A percentile compares a stretch with the other conserved stretches of the same genome.
These are phyloP conservation scores for Fusarium caatingaense DNA, from an alignment of 2,329 filamentous ascomycete species.

Conservation along the genomic window DNA sequence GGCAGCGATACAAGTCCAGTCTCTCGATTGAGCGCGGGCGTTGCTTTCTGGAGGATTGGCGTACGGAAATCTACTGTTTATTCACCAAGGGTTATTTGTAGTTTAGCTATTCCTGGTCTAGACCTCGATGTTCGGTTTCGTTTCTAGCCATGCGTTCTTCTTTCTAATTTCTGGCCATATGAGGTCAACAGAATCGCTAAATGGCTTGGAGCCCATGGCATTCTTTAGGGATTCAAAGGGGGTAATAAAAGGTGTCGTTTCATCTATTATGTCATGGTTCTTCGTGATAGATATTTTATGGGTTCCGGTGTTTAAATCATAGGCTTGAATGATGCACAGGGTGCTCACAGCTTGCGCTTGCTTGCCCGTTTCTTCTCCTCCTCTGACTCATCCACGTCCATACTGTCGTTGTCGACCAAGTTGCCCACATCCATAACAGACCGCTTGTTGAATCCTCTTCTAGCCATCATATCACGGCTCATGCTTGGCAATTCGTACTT, in stretches of 20 bases:
- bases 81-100: conserved; percentile 44
- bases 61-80: conserved; percentile 43
- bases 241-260: conserved; percentile 41
- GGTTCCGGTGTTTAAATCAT: conserved; percentile 5
- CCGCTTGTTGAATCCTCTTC: conserved; percentile 49
- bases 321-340: neutral
- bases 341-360: conserved; percentile 63
- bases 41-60: conserved; percentile 40
- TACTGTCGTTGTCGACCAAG: conserved; percentile 60
- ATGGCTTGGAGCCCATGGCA: conserved; percentile 18
- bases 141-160: conserved; percentile 28
- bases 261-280: conserved; percentile 46
- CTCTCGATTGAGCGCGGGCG: conserved; percentile 25
- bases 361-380: conserved; percentile 63
- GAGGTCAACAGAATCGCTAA: conserved; percentile 14
- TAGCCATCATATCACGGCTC: conserved; percentile 42
- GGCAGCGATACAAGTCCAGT: conserved; percentile 33
- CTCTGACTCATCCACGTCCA: conserved; percentile 68
- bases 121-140: conserved; percentile 34
- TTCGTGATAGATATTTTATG: conserved; percentile 44
- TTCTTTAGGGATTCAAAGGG: conserved; percentile 33
- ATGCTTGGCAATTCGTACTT: conserved; percentile 41
- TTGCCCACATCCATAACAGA: conserved; percentile 58
- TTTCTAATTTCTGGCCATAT: conserved; percentile 30
- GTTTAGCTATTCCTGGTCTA: conserved; percentile 36